Conservation (phyloP, 192 early-diverging fungal genomes). For the Coemansia sp. region DNA sequence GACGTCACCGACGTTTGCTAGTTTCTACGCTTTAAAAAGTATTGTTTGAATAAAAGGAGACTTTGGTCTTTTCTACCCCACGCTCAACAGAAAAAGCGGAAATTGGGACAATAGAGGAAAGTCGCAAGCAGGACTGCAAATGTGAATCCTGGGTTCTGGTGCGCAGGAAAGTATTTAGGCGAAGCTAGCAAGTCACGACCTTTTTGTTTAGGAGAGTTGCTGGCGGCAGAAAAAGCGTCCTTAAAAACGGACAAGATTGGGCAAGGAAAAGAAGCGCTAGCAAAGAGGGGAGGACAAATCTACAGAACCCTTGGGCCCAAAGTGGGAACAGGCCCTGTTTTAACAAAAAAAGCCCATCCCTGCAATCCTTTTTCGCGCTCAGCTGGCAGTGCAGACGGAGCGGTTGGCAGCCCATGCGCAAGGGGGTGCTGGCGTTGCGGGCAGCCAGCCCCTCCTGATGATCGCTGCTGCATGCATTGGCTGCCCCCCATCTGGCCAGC, state of each 20-base stretch:
- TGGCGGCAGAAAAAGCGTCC: too few species aligned
- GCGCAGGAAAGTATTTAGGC: too few species aligned
- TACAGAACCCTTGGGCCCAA: too few species aligned
- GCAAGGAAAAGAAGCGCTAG: too few species aligned
- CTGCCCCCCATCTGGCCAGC: neutral
- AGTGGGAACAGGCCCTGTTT: too few species aligned
- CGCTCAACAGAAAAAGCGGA: conserved; percentile 4
- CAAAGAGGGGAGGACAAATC: too few species aligned
- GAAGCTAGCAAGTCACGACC: too few species aligned
- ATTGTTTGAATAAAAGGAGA: neutral
- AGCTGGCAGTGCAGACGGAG: too few species aligned
- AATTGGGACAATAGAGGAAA: conserved; percentile 5
- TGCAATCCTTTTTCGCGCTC: neutral
- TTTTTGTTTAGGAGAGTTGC: too few species aligned
- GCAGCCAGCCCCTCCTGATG: neutral
- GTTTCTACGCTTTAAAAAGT: neutral
- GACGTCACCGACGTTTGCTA: neutral
- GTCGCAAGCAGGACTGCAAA: neutral
- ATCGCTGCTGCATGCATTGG: conserved; percentile 7
- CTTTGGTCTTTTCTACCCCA: neutral
- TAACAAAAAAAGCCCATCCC: too few species aligned
- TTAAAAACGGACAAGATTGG: too few species aligned
- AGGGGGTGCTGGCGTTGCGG: neutral
- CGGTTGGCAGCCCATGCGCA: too few species aligned
- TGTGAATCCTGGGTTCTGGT: neutral